These are phyloP conservation scores for Colletotrichum sp. DNA, from an alignment of 2,329 filamentous ascomycete genomes.

Conservation along the genomic window DNA sequence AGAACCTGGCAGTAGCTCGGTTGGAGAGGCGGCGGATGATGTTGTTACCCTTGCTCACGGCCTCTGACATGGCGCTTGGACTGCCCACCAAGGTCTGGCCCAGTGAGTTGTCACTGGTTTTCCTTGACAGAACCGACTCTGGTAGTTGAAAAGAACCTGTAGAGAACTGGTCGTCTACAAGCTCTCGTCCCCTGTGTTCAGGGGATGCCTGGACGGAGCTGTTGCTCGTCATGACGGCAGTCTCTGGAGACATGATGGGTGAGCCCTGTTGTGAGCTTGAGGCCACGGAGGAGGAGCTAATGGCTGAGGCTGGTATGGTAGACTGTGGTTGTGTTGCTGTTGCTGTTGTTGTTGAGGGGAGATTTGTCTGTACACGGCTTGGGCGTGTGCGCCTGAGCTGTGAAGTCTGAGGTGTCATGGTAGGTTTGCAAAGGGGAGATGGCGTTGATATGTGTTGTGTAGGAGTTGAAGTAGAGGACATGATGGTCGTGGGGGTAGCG, in stretches of 20 bases:
- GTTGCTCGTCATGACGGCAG: constrained; percentile 58
- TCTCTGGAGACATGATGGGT: constrained; percentile 62
- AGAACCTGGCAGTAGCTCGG: constrained; percentile 71
- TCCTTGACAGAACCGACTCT: constrained; percentile 69
- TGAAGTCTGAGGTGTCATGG: constrained; percentile 47
- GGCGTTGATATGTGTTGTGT: constrained; percentile 33
- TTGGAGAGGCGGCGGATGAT: constrained; percentile 88
- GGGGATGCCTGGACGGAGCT: constrained; percentile 73
- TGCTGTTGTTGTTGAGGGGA: constrained; percentile 27
- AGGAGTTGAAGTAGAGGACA: constrained; percentile 35
- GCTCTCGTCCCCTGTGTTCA: constrained; percentile 62
- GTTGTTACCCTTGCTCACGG: constrained; percentile 35
- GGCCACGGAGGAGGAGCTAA: constrained; percentile 61
- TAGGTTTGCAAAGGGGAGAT: constrained; percentile 35
- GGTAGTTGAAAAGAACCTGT: constrained; percentile 71
- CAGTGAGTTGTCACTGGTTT: constrained; percentile 67
- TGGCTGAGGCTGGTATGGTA: constrained; percentile 55
- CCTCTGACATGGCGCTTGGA: constrained; percentile 61
- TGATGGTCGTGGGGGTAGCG: constrained; percentile 15
- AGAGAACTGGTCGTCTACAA: constrained; percentile 51
- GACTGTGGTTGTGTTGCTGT: constrained; percentile 29
- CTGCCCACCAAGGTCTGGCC: constrained; percentile 62
- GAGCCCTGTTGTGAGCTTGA: constrained; percentile 62
- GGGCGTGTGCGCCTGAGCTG: constrained; percentile 49
- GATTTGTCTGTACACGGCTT: constrained; percentile 52